Evolutionary conservation across 805 yeast genomes (phyloP), one percentile per base, ranked within the genome.

Genomic region (Starmerella tilneyi): DNA sequence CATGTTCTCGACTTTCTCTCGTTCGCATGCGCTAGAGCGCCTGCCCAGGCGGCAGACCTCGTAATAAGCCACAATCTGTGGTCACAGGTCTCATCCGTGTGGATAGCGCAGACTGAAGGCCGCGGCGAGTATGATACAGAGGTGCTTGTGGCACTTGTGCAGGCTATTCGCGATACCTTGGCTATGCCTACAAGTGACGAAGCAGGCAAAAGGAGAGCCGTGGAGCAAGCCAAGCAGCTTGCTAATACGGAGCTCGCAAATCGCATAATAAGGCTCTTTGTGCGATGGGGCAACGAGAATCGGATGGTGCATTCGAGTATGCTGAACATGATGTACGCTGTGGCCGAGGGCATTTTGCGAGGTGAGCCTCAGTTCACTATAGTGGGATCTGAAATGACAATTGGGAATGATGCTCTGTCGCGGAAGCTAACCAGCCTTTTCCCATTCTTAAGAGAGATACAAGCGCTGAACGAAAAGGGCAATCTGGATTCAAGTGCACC

Each of bases 231-330:
- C 7, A 22, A 27, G 22, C 72, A 74, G 50, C 69, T 88, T 42
- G 68, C 81, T 15, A 67, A 75, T 13, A 66, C 76, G 45, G 71
- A 76, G 39, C 59, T 79, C 5, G 66, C 79, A 43, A 67, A 63
- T 4, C 16, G 16, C 8, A 16, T 24, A 9, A 3, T 36, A 9
- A 64, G 68, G 17, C 67, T 79, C 27, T 69, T 83, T 46, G 57
- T 60, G 1, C 65, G 76, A 40, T 67, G 82, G 49, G 62, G 66
- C 19, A 70, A 66, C 12, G 72, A 75, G 9, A 65, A 82, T 58
- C 81, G 79, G 57, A 63, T 86, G 48, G 71, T 81, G 3, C 81
- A 77, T 56, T 85, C 96, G 0, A 73, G 88, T 5, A 73, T 89
- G 51, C 66, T 85, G 37, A 86, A 82, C 58, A 66, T 88, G 30